Base-by-base conservation (phyloP, 83 land plant genomes). In the Picea abies region DNA sequence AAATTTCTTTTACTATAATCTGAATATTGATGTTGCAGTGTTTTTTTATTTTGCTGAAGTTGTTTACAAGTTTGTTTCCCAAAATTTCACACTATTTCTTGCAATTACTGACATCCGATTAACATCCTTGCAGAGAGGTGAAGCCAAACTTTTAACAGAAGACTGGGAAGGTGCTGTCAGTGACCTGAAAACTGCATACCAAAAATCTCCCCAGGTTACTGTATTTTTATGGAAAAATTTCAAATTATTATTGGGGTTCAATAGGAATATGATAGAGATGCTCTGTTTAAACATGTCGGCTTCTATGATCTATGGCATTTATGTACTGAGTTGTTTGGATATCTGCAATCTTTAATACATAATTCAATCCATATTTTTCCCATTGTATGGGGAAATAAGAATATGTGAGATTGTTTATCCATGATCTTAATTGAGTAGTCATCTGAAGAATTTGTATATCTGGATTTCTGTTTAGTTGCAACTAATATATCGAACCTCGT, bases 131-230 rank as follows among this genome's bases (percentile, higher is more conserved):
- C 88, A 98, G 99, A 93, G 99, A 81, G 98, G 98, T 64, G 98
- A 98, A 88, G 99, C 98, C 14, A 98, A 94, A 85, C 89, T 98
- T 68, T 76, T 98, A 78, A 81, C 84, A 32, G 99, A 98, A 88
- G 99, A 98, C 82, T 98, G 97, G 97, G 99, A 98, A 76, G 98
- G 99, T 22, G 97, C 99, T 77, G 94, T 94, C 17, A 91, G 88
- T 63, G 99, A 98, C 82, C 61, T 98, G 56, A 96, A 98, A 87
- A 64, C 80, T 60, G 98, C 97, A 23, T 86, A 90, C 71, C 90
- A 98, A 75, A 93, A 88, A 49, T 95, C 97, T 72, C 98, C 95
- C 11, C 99, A 97, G 96, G 99, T 97, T 32, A 76, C 88, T 70
- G 62, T 60, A 83, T 23, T 22, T 60, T 67, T 44, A 3, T 69